phyloP scores from a whole-genome alignment of 2,329 filamentous ascomycete species.

The Aspergillus pseudoglaucus region DNA sequence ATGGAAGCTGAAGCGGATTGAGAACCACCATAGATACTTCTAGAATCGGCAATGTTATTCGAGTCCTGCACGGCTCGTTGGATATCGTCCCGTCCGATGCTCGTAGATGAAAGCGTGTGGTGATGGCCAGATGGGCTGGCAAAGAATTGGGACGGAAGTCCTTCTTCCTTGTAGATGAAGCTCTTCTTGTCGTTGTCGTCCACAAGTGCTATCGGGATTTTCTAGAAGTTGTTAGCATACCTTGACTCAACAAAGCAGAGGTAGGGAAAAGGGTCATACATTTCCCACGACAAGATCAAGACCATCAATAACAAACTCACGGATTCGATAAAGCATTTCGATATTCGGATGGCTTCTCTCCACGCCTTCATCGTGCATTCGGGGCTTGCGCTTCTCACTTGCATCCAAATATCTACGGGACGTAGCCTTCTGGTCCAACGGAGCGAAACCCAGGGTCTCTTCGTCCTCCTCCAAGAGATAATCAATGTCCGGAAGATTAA shows the following conservation, averaged over 20 bases:
- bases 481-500: slow-evolving; percentile 48
- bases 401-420: slow-evolving; percentile 47
- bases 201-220: slow-evolving; percentile 44
- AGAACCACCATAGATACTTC: slow-evolving; percentile 33
- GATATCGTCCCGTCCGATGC: slow-evolving; percentile 37
- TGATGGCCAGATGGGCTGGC: slow-evolving; percentile 39
- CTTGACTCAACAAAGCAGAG: not conserved
- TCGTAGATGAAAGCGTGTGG: slow-evolving; percentile 33
- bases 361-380: slow-evolving; percentile 45
- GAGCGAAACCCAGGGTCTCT: slow-evolving; percentile 59
- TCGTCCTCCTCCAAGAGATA: slow-evolving; percentile 65
- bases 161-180: slow-evolving; percentile 51
- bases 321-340: slow-evolving; percentile 62
- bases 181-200: slow-evolving; percentile 38
- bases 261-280: slow-evolving; percentile 18
- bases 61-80: slow-evolving; percentile 21
- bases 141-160: slow-evolving; percentile 44
- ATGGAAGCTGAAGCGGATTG: slow-evolving; percentile 44
- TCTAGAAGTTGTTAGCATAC: slow-evolving; percentile 24
- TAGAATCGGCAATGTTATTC: slow-evolving; percentile 19
- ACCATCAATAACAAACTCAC: slow-evolving; percentile 57
- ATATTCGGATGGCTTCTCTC: slow-evolving; percentile 52
- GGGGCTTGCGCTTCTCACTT: slow-evolving; percentile 43
- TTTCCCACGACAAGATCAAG: slow-evolving; percentile 50
- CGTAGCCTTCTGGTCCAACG: slow-evolving; percentile 48